Evolutionary conservation across 352 stramenopile species (phyloP), one percentile per base, ranked within the genome.

Genomic region (Globisporangium heterothallicum): DNA sequence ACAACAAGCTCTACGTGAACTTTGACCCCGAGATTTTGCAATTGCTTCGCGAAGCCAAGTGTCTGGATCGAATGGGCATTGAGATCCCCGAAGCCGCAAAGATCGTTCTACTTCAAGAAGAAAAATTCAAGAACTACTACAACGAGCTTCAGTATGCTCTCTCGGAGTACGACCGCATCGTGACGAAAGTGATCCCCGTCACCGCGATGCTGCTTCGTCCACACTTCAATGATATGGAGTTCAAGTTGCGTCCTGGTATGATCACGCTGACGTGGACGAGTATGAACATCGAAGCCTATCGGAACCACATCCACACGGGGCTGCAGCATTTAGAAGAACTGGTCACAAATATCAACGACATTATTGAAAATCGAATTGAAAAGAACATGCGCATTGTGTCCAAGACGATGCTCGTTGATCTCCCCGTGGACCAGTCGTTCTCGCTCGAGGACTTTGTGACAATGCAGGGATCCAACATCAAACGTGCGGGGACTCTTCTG

Each of bases 121-220:
- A 98, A 34, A 99, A 99, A 58, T 99, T 99, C 80, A 99, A 99
- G 73, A 97, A 86, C 22, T 98, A 99, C 74, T 98, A 98, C 79
- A 97, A 97, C 57, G 92, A 99, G 49, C 77, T 99, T 2, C 93
- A 98, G 58, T 99, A 97, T 68, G 92, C 93, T 7, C 77, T 99
- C 10, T 88, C 87, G 6, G 95, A 99, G 66, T 99, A 99, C 66
- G 95, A 99, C 45, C 94, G 95, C 19, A 97, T 99, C 44, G 91
- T 98, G 18, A 91, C 76, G 13, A 97, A 98, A 56, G 94, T 99
- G 32, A 98, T 99, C 56, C 96, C 96, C 0, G 95, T 99, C n/a
- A 98, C 96, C 5, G 92, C 95, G 2, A 95, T 97, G 78, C 72
- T 98, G 1, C 60, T 98, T 24, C 84, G 88, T n/a, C 94, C 96